Percentiles rank a stretch among this genome's conserved stretches.
Conservation (phyloP, 2,329 filamentous ascomycete species). For the Diaporthe vaccinii region DNA sequence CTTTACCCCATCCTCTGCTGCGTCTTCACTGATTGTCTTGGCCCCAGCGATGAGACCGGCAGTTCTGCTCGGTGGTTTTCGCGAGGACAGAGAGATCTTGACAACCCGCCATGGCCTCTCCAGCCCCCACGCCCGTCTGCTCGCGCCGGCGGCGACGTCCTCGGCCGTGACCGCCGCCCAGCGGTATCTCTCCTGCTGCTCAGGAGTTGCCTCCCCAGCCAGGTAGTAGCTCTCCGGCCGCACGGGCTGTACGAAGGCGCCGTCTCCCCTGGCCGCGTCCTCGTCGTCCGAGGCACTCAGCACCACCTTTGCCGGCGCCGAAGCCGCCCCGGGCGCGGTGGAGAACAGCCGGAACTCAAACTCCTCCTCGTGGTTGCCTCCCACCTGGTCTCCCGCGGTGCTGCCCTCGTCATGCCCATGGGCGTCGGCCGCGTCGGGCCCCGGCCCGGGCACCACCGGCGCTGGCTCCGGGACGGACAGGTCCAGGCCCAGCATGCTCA, state of each 20-base stretch:
- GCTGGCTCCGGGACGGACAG: slow-evolving; percentile 40
- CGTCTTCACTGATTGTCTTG: slow-evolving; percentile 35
- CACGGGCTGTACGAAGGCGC: slow-evolving; percentile 54
- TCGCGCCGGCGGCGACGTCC: slow-evolving; percentile 61
- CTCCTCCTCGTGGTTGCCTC: slow-evolving; percentile 52
- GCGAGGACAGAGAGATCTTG: slow-evolving; percentile 55
- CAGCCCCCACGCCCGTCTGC: slow-evolving; percentile 66
- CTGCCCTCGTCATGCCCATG: background rate
- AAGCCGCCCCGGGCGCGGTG: slow-evolving; percentile 49
- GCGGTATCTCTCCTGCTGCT: slow-evolving; percentile 56
- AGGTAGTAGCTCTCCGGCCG: slow-evolving; percentile 65
- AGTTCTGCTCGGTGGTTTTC: background rate
- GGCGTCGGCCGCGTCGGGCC: slow-evolving; percentile 5
- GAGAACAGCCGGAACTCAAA: slow-evolving; percentile 73
- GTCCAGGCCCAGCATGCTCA: slow-evolving; percentile 59
- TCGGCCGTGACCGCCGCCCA: slow-evolving; percentile 65
- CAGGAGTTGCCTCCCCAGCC: slow-evolving; percentile 53
- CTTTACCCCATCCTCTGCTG: slow-evolving; percentile 48
- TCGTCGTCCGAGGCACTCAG: slow-evolving; percentile 58
- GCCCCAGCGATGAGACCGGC: background rate
- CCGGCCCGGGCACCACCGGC: background rate
- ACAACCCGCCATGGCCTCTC: slow-evolving; percentile 73
- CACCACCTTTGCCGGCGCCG: slow-evolving; percentile 60
- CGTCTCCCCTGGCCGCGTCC: slow-evolving; percentile 51
- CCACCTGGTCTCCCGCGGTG: slow-evolving; percentile 40